A percentile compares a stretch with the other conserved stretches of the same genome.
Evolutionary conservation across 805 yeast species (phyloP).

Genomic region (Starmerella sp.): DNA sequence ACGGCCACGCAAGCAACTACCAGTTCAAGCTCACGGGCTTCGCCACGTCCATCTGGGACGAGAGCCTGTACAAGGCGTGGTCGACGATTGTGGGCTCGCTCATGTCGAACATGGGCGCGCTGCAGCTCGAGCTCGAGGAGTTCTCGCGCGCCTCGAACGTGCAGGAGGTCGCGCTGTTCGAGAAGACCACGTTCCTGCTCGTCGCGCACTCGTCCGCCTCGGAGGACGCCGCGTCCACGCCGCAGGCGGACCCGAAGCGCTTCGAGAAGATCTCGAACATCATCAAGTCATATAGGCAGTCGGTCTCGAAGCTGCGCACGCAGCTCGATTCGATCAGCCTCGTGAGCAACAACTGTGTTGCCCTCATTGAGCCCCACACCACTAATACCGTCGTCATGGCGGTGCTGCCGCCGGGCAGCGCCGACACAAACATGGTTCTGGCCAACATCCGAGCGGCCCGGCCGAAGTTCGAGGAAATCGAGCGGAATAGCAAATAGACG

Average conservation of each 20-base stretch:
- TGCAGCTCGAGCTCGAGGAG: conserved; percentile 62
- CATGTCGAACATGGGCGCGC: conserved; percentile 78
- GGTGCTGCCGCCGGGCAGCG: conserved; percentile 29
- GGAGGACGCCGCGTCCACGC: conserved; percentile 13
- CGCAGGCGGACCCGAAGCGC: conserved; percentile 68
- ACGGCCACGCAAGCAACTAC: conserved; percentile 59
- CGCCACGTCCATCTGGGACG: conserved; percentile 97
- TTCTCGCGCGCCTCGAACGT: conserved; percentile 69
- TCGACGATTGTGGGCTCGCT: conserved; percentile 87
- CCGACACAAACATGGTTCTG: conserved; percentile 16
- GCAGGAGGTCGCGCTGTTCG: conserved; percentile 82
- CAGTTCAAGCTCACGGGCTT: conserved; percentile 68
- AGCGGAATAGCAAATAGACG: conserved; percentile 19
- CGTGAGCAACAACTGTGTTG: conserved; percentile 39
- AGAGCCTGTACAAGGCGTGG: conserved; percentile 93
- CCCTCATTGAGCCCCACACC: conserved; percentile 34
- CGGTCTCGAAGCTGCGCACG: conserved; percentile 75
- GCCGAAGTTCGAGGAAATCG: conserved; percentile 32
- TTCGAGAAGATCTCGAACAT: conserved; percentile 90
- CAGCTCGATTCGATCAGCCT: conserved; percentile 69
- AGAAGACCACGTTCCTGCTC: conserved; percentile 81
- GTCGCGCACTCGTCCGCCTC: conserved; percentile 39
- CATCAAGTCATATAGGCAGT: conserved; percentile 87
- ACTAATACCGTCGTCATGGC: conserved; percentile 37
- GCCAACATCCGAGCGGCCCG: conserved; percentile 32